Conservation (phyloP, 257 asterid genomes). For the Ocimum tenuiflorum region DNA sequence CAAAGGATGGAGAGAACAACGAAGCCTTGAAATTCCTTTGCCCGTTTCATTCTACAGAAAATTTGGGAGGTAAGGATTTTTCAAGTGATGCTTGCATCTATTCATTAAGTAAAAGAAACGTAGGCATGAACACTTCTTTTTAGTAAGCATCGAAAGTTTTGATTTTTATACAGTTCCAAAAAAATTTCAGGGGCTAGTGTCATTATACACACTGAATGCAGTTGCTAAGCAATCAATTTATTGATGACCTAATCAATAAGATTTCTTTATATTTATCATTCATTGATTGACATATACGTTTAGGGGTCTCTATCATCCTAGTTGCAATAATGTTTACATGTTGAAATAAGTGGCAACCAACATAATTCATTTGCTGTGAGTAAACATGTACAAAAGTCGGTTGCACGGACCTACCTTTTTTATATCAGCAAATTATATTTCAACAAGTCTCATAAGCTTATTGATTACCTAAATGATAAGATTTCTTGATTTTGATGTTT, state of each 20-base stretch:
- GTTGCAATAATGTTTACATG: slow-evolving; percentile 21
- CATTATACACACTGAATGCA: slow-evolving; percentile 1
- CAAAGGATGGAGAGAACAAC: slow-evolving; percentile 16
- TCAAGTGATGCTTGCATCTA: not conserved
- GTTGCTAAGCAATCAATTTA: not conserved
- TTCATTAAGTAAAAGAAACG: not conserved
- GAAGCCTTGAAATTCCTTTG: slow-evolving; percentile 9
- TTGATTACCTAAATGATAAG: slow-evolving; percentile 15
- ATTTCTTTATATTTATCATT: slow-evolving; percentile 16
- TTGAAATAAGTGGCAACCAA: not conserved
- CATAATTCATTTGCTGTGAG: not conserved
- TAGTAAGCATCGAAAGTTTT: not conserved
- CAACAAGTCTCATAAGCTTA: not conserved
- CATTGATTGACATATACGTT: slow-evolving; percentile 19
- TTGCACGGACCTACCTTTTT: no score
- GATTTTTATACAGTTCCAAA: not conserved
- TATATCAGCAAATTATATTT: not conserved
- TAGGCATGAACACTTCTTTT: not conserved
- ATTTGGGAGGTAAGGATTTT: slow-evolving; percentile 21
- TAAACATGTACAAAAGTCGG: no score
- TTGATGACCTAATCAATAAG: slow-evolving; percentile 12
- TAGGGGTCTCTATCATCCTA: slow-evolving; percentile 31
- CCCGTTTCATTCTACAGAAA: slow-evolving; percentile 9
- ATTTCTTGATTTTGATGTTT: slow-evolving; percentile 19
- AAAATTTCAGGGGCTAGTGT: not conserved